phyloP scores from a whole-genome alignment of 2,329 filamentous ascomycete species.

The Calonectria pseudoturangicola region DNA sequence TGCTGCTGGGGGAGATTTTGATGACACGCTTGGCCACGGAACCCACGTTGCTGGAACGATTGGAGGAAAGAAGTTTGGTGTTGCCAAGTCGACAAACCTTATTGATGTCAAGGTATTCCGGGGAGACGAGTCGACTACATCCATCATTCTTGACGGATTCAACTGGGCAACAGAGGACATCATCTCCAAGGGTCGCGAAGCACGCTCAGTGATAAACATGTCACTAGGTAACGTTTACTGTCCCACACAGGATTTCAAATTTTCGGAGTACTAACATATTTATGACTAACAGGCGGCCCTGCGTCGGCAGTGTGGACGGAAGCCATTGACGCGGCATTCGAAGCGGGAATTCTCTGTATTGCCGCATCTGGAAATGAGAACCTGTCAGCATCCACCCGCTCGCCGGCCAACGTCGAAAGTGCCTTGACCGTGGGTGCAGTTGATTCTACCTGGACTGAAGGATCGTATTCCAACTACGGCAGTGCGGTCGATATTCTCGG shows the following conservation, averaged over 20 bases:
- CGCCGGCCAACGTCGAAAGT: conserved; percentile 50
- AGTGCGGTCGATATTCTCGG: conserved; percentile 66
- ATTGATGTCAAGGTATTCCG: conserved; percentile 66
- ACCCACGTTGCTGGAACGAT: conserved; percentile 48
- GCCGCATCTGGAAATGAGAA: conserved; percentile 55
- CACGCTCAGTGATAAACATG: conserved; percentile 66
- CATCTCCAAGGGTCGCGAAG: conserved; percentile 50
- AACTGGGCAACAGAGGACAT: conserved; percentile 62
- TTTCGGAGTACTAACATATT: not conserved
- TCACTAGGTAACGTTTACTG: conserved; percentile 58
- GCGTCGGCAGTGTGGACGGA: conserved; percentile 35
- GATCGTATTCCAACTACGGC: conserved; percentile 68
- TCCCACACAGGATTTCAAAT: not conserved
- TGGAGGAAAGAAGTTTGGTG: conserved; percentile 51
- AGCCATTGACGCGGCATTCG: conserved; percentile 50
- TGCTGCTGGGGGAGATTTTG: not conserved
- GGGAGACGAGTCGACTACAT: conserved; percentile 42
- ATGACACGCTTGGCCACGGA: conserved; percentile 39
- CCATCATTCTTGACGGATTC: conserved; percentile 56
- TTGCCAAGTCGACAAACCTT: conserved; percentile 64
- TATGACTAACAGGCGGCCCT: conserved; percentile 23
- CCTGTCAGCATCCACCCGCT: conserved; percentile 38
- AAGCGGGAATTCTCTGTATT: conserved; percentile 61
- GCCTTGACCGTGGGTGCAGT: conserved; percentile 56
- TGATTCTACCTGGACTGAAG: conserved; percentile 57